Base-by-base conservation (phyloP, 352 stramenopile species). In the Globisporangium heterothallicum region DNA sequence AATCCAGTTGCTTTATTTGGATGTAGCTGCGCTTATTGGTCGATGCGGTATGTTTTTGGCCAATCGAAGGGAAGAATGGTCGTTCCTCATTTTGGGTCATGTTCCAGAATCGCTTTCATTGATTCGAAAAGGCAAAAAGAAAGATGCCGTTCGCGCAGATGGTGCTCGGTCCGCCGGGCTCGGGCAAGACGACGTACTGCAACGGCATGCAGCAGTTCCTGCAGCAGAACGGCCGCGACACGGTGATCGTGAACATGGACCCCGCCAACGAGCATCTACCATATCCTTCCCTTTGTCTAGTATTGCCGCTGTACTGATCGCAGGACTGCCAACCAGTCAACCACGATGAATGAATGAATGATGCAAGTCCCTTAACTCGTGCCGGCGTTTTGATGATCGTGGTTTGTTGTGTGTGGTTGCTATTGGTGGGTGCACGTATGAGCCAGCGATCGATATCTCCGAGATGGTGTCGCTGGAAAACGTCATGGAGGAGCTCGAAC, bases 181-280 rank as follows among this genome's bases (percentile, higher is more conserved):
- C 84, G 3, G 96, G 97, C 48, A 99, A 99, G 74, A 98, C 93
- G 18, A 99, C 97, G 32, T 99, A 99, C 72, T 99, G 95, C 76
- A 97, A 97, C 61, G 91, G 88, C 34, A 98, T 99, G 76, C 90
- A 99, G 78, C 77, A 99, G 66, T 96, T 95, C 59, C 61, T 96
- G 35, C 55, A 75, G 44, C 74, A 72, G 16, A 84, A 84, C 42
- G 58, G 66, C 13, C 78, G 83, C 46, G 66, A 88, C 29, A 70
- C 72, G 21, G 87, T 95, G 41, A 80, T 99, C n/a, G 85, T 95
- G 25, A 99, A 99, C 76, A 92, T 99, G 54, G 97, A 99, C 65
- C 97, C 97, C 12, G 97, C 96, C 7, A 98, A 98, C 46, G 97
- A 99, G 68, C 68, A 86, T 47, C 61, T 91, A 42, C 79, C 82